Evolutionary conservation across 2,329 filamentous ascomycete species (phyloP), one percentile per base, ranked within the genome.

Genomic region (Elsinoe ampelina): DNA sequence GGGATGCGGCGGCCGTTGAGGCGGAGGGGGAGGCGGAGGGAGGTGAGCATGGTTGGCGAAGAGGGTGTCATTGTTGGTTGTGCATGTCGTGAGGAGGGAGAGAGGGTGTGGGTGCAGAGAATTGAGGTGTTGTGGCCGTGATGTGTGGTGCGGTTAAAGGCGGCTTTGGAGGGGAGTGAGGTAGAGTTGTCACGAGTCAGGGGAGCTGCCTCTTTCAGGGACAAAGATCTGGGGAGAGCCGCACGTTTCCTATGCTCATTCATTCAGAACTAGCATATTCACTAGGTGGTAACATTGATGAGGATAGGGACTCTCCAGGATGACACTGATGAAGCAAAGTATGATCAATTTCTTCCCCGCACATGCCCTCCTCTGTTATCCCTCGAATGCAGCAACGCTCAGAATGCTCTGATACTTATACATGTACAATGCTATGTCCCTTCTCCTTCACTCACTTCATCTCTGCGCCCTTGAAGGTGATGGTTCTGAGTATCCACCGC

Each of bases 401-500:
- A 39, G 26, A 26, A 52, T 52, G 48, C 48, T 38, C 34, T 38
- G 48, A 34, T 52, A 52, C 48, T 52, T 13, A 26, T 52, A 52
- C 48, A 52, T 52, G 48, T 52, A 52, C 48, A 52, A 32, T 45
- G 41, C 41, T 45, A 13, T 19, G 17, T 26, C 15, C 48, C 26
- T 5, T 20, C 26, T 15, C 8, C 45, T 36, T 8, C 34, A 17
- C 13, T 17, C 26, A 36, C 41, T 45, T 39, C 8, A 36, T 17
- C 26, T 12, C 13, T 13, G 15, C 32, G 8, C 5, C 13, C 39
- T 32, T 50, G 1, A 13, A 34, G 3, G 48, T 62, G 55, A 36
- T 65, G 62, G 43, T 62, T 59, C 35, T 58, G 48, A 22, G 12
- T 39, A 17, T 34, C 48, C 32, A 34, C 19, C 48, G 41, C 65